These are phyloP conservation scores for Trichoderma afroharzianum DNA, from an alignment of 2,329 filamentous ascomycete genomes.

Conservation along the genomic window DNA sequence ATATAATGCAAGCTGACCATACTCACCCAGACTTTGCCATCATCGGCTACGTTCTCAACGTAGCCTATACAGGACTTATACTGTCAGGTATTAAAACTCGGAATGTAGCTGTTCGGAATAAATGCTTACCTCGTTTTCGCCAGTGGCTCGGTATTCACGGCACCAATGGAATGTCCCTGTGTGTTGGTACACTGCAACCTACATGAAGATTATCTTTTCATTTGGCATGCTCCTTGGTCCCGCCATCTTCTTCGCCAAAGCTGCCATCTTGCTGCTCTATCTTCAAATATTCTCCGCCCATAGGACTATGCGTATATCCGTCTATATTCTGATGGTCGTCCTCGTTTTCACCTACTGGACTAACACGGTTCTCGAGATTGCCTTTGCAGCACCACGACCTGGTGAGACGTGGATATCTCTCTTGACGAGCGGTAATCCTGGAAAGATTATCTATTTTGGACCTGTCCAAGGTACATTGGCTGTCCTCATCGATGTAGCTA, in stretches of 20 bases:
- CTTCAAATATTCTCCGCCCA: constrained; percentile 20
- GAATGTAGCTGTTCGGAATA: no score
- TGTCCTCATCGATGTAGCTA: constrained; percentile 19
- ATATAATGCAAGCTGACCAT: not conserved
- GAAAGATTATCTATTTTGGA: not conserved
- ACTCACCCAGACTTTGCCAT: not conserved
- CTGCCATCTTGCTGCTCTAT: constrained; percentile 22
- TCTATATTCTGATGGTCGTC: constrained; percentile 20
- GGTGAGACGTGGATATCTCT: not conserved
- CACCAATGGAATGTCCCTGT: constrained; percentile 20
- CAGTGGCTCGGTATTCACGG: not conserved
- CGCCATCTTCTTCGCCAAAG: constrained; percentile 22
- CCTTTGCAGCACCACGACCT: not conserved
- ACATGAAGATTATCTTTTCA: constrained; percentile 11
- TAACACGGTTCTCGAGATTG: not conserved
- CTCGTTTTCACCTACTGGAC: constrained; percentile 13
- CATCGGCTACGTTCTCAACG: not conserved
- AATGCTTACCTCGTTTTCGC: not conserved
- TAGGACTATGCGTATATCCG: constrained; percentile 3
- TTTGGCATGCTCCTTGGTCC: constrained; percentile 14
- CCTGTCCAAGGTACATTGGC: constrained; percentile 11
- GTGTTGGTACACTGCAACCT: constrained; percentile 19
- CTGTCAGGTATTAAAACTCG: not conserved
- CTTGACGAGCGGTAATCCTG: not conserved
- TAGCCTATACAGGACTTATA: not conserved